Evolutionary conservation across 2,329 filamentous ascomycete genomes (phyloP).

Genomic region (Aspergillus neoniger): DNA sequence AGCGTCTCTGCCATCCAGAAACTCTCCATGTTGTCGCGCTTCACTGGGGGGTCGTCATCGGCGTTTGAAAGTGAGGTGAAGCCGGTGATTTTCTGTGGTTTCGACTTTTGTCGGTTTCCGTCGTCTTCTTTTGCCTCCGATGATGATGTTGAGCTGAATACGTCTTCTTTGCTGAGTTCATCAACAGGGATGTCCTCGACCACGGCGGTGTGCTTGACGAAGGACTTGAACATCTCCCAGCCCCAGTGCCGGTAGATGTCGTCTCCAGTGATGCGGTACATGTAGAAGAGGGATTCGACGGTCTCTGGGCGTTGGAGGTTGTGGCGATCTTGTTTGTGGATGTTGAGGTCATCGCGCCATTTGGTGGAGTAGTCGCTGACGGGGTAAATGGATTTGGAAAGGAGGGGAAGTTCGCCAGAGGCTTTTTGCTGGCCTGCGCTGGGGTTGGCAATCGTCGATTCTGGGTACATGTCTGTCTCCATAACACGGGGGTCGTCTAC

Average conservation of each 20-base stretch:
- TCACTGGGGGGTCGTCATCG: slow-evolving; percentile 66
- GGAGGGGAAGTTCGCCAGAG: slow-evolving; percentile 33
- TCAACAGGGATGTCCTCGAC: slow-evolving; percentile 53
- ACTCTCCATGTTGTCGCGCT: slow-evolving; percentile 94
- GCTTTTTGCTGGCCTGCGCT: slow-evolving; percentile 30
- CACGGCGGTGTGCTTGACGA: slow-evolving; percentile 81
- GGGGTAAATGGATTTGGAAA: slow-evolving; percentile 38
- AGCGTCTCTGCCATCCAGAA: slow-evolving; percentile 99
- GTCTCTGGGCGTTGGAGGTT: slow-evolving; percentile 96
- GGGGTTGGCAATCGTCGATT: slow-evolving; percentile 32
- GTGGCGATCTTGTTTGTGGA: slow-evolving; percentile 81
- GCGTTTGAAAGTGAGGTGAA: slow-evolving; percentile 82
- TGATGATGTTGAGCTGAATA: not conserved
- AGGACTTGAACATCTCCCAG: slow-evolving; percentile 96
- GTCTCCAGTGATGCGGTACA: slow-evolving; percentile 97
- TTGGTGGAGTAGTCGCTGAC: slow-evolving; percentile 25
- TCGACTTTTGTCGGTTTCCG: not conserved
- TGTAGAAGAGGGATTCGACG: slow-evolving; percentile 94
- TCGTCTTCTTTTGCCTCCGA: not conserved
- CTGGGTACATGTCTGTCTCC: slow-evolving; percentile 41
- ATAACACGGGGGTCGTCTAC: slow-evolving; percentile 67
- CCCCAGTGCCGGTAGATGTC: slow-evolving; percentile 90
- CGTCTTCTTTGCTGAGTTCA: slow-evolving; percentile 18
- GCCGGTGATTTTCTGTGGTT: slow-evolving; percentile 49
- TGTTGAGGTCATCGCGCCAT: slow-evolving; percentile 77